phyloP scores from a whole-genome alignment of 108 stramenopile genomes.

The Cyclotella sp. region DNA sequence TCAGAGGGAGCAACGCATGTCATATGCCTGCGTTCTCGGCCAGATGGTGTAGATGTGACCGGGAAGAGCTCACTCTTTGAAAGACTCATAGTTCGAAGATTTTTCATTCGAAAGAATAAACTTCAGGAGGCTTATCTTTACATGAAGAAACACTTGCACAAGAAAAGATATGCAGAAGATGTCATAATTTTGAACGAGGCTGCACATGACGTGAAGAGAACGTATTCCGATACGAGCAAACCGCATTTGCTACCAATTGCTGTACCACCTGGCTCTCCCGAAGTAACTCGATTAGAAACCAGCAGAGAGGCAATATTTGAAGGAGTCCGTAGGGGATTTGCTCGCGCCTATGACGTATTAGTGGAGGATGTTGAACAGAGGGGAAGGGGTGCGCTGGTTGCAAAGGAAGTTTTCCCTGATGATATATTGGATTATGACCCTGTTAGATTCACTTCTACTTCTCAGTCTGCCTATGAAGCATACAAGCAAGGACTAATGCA shows the following conservation, averaged over 20 bases:
- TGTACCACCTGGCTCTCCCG: slow-evolving; percentile 80
- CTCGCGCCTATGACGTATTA: slow-evolving; percentile 90
- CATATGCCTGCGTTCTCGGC: slow-evolving; percentile 86
- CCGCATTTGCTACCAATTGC: slow-evolving; percentile 85
- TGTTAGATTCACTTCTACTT: slow-evolving; percentile 31
- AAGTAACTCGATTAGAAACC: slow-evolving; percentile 83
- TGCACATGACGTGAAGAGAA: slow-evolving; percentile 57
- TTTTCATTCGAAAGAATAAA: slow-evolving; percentile 83
- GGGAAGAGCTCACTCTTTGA: slow-evolving; percentile 84
- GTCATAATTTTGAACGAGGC: slow-evolving; percentile 81
- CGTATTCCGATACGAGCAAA: slow-evolving; percentile 53
- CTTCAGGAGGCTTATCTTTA: slow-evolving; percentile 65
- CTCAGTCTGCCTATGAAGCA: slow-evolving; percentile 60
- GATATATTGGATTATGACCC: slow-evolving; percentile 89
- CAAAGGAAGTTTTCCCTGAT: slow-evolving; percentile 78
- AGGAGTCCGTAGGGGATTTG: slow-evolving; percentile 88
- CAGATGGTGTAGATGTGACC: slow-evolving; percentile 91
- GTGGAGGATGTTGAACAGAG: slow-evolving; percentile 82
- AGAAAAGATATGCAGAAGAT: slow-evolving; percentile 85
- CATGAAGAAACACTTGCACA: slow-evolving; percentile 78
- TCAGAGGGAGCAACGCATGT: slow-evolving; percentile 93
- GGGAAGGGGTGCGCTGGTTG: slow-evolving; percentile 70
- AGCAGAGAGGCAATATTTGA: slow-evolving; percentile 83
- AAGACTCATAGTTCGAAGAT: slow-evolving; percentile 80
- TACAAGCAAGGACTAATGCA: slow-evolving; percentile 26